Base-by-base conservation (phyloP, 257 asterid species). In the Solanum rostratum region DNA sequence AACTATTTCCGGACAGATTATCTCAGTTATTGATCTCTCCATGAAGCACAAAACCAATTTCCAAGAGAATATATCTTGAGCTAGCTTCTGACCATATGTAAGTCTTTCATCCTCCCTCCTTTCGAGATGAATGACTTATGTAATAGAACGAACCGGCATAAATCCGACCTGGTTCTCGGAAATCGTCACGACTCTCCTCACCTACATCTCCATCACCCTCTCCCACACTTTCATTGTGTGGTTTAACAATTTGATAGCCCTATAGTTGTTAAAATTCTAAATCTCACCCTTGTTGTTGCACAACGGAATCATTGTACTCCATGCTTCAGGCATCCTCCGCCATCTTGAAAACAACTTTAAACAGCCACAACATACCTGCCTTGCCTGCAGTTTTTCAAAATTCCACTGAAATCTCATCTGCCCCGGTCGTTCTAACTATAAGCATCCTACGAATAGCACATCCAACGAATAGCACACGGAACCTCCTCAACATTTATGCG, bases 131-230 rank as follows among this genome's bases (percentile, higher is more conserved):
- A 52, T 52, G 57, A 52, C 18, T 16, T 52, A 4, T 52, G 57
- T 52, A 52, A 8, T 52, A 0, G 57, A 7, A 8, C 0, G n/a
- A 19, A 19, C n/a, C 0, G n/a, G 9, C n/a, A 52, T 52, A 20
- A 52, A 52, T 52, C 57, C 57, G 57, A 52, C 5, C n/a, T 52
- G n/a, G 57, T 16, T 52, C 57, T 52, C n/a, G 57, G 2, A 52
- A 53, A 53, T 53, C 15, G n/a, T n/a, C 10, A 53, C 59, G 18
- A 15, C 59, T 9, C n/a, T 53, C 59, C 10, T 53, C 59, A 53
- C 59, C 59, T n/a, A 15, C 57, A 52, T 16, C 59, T 16, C 59
- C 59, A 53, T 3, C 0, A 53, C 0, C 19, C 59, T 53, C 59
- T 53, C 1, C 59, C n/a, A 53, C 59, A 6, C 59, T 1, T 53